Conservation (phyloP, 352 stramenopile species). For the Phytophthora idaei region DNA sequence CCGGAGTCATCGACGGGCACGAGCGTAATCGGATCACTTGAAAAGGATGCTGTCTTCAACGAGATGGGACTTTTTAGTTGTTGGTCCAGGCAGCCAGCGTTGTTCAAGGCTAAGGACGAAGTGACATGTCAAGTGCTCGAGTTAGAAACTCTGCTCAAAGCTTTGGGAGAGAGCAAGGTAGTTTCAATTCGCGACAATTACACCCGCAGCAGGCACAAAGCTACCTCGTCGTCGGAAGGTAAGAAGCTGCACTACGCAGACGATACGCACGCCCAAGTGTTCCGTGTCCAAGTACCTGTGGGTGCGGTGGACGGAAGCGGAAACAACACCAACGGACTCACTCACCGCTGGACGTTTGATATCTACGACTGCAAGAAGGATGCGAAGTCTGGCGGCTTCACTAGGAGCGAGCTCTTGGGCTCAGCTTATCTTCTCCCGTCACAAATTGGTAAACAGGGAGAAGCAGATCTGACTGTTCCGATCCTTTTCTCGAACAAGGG, state of each 20-base stretch:
- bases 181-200: constrained; percentile 43
- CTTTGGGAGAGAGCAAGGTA: constrained; percentile 43
- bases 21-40: constrained; percentile 39
- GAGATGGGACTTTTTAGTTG: constrained; percentile 59
- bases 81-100: constrained; percentile 45
- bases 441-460: constrained; percentile 56
- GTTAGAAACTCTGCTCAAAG: constrained; percentile 37
- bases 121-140: constrained; percentile 52
- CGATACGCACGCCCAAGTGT: constrained; percentile 51
- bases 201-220: constrained; percentile 40
- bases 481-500: constrained; percentile 39
- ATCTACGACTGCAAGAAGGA: constrained; percentile 41
- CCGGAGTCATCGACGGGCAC: constrained; percentile 50
- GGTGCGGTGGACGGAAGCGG: constrained; percentile 26
- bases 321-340: constrained; percentile 16
- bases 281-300: constrained; percentile 51
- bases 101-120: constrained; percentile 42
- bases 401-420: constrained; percentile 39
- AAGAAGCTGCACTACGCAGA: constrained; percentile 40
- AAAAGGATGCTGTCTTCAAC: constrained; percentile 44
- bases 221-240: background rate
- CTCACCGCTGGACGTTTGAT: constrained; percentile 47
- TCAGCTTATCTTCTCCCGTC: constrained; percentile 48
- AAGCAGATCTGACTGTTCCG: constrained; percentile 59
- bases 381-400: constrained; percentile 15